phyloP scores from a whole-genome alignment of 805 yeast genomes.

The Saturnispora diversa region DNA sequence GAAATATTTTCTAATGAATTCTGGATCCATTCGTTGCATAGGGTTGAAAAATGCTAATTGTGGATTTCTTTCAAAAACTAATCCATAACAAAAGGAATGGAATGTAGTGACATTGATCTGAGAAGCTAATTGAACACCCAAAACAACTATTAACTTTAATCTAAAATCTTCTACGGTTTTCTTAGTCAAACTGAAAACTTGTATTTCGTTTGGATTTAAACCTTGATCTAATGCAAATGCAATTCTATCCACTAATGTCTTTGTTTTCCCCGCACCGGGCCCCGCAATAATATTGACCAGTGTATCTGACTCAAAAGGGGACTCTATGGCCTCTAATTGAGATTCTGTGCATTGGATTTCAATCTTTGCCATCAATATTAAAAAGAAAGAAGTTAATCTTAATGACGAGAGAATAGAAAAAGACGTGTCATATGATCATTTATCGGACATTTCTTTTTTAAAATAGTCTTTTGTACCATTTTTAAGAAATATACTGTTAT shows the following conservation, averaged over 20 bases:
- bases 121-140: slow-evolving; percentile 30
- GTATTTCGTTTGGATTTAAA: slow-evolving; percentile 42
- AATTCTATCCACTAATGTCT: slow-evolving; percentile 47
- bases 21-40: not conserved
- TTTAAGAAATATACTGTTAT: too few relatives aligned
- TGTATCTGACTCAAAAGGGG: slow-evolving; percentile 32
- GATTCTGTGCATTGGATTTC: slow-evolving; percentile 32
- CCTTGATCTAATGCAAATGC: slow-evolving; percentile 35
- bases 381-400: not conserved
- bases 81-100: slow-evolving; percentile 50
- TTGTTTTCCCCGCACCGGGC: slow-evolving; percentile 70
- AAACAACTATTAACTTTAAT: slow-evolving; percentile 23
- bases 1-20: slow-evolving; percentile 3
- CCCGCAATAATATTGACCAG: slow-evolving; percentile 54
- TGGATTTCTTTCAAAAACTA: slow-evolving; percentile 33
- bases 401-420: not conserved
- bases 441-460: too few relatives aligned
- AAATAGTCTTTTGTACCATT: too few relatives aligned
- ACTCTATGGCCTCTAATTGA: slow-evolving; percentile 39
- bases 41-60: not conserved
- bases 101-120: slow-evolving; percentile 46
- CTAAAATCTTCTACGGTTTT: slow-evolving; percentile 49
- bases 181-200: slow-evolving; percentile 62
- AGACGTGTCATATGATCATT: slow-evolving; percentile 1
- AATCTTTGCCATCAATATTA: slow-evolving; percentile 7